Base-by-base conservation (phyloP, 2,329 filamentous ascomycete genomes). In the Coccinonectria pachysandricola region DNA sequence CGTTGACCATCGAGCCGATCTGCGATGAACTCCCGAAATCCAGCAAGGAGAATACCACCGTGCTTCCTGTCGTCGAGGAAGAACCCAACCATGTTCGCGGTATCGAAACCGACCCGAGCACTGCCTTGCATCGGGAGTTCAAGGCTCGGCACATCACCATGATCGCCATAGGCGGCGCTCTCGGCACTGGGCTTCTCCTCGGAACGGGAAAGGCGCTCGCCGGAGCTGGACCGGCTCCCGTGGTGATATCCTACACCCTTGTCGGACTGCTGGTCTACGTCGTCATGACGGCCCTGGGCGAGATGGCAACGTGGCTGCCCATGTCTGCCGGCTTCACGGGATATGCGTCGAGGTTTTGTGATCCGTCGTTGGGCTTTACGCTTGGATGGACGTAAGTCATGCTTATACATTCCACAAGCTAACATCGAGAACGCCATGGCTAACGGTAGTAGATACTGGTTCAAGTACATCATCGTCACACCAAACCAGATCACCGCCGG, bases 301-400 rank as follows among this genome's bases (percentile, higher is more conserved):
- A 87, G 52, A 87, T 88, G 79, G 79, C 80, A 6, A 69, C 81
- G 22, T 87, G 79, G 79, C 54, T 88, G 13, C 82, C 82, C 19
- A 62, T 84, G 41, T 68, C 72, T 28, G 73, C 76, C 46, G 81
- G 81, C 39, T 88, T 88, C 54, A 79, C 79, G 29, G 79, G 79
- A 42, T 87, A 86, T 48, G 80, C 81, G 11, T 67, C 72, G 31
- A 68, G 82, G 23, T 88, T 83, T 59, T 78, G 73, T 46, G 79
- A 87, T 44, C 79, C 80, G 29, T 78, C 79, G 34, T 67, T 88
- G 17, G 82, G 82, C 26, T 88, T 88, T 49, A 69, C 79, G 31
- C 64, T 86, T 9, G 79, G 80, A 20, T 86, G 68, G 62, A 72
- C 62, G 66, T 79, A 59, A 54, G 61, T 60, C n/a, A 11, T 21